A percentile compares a stretch with the other conserved stretches of the same genome.
Conservation (phyloP, 2,329 filamentous ascomycete species). For the Penicillium frequentans region DNA sequence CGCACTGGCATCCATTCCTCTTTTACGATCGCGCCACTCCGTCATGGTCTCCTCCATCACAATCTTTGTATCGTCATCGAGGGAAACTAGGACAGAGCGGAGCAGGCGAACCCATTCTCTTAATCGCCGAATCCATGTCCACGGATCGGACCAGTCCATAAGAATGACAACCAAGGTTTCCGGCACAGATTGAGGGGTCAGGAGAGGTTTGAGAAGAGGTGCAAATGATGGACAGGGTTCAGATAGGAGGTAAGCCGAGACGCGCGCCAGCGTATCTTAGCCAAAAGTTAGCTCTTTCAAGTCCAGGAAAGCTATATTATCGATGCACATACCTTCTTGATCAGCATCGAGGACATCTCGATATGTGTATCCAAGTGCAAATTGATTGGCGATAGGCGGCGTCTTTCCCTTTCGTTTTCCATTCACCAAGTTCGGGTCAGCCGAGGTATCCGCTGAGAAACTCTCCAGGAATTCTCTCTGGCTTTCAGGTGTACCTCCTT, state of each 20-base stretch:
- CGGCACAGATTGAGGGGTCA: slow-evolving; percentile 79
- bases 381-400: slow-evolving; percentile 84
- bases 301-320: not conserved
- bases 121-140: slow-evolving; percentile 86
- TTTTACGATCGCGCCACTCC: slow-evolving; percentile 73
- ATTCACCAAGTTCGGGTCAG: slow-evolving; percentile 40
- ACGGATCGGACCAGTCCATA: slow-evolving; percentile 94
- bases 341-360: slow-evolving; percentile 92
- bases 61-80: slow-evolving; percentile 74
- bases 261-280: slow-evolving; percentile 80
- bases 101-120: slow-evolving; percentile 87
- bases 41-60: slow-evolving; percentile 85
- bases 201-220: slow-evolving; percentile 76
- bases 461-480: slow-evolving; percentile 80
- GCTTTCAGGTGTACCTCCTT: slow-evolving; percentile 77
- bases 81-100: slow-evolving; percentile 70
- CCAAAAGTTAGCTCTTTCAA: not conserved
- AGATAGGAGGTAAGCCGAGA: slow-evolving; percentile 86
- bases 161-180: slow-evolving; percentile 87
- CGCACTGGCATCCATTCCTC: slow-evolving; percentile 62
- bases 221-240: slow-evolving; percentile 80
- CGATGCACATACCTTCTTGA: slow-evolving; percentile 68
- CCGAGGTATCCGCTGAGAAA: slow-evolving; percentile 44
- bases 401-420: slow-evolving; percentile 56
- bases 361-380: slow-evolving; percentile 91